Conservation (phyloP, 768 basidiomycete species). For the Russula virescens region DNA sequence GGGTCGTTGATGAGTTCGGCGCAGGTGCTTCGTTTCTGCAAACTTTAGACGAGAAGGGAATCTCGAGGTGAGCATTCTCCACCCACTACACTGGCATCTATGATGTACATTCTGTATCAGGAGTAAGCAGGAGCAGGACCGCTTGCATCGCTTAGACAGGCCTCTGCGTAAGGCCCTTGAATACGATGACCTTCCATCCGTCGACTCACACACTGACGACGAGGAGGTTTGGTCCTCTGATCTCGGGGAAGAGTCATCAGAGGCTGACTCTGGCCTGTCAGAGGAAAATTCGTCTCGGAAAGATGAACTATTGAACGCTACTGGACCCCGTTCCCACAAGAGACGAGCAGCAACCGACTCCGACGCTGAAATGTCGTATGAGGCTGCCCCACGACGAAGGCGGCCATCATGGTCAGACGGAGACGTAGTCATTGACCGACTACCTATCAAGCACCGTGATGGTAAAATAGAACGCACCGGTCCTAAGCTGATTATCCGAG, state of each 20-base stretch:
- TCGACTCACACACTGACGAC: constrained; percentile 62
- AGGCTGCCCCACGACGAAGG: constrained; percentile 51
- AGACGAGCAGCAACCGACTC: constrained; percentile 39
- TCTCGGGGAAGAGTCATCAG: constrained; percentile 31
- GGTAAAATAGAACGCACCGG: constrained; percentile 67
- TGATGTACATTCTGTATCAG: constrained; percentile 34
- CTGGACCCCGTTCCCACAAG: constrained; percentile 23
- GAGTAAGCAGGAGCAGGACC: constrained; percentile 79
- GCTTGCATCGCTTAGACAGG: constrained; percentile 62
- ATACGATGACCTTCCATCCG: constrained; percentile 59
- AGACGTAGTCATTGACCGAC: constrained; percentile 48
- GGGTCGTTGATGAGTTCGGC: constrained; percentile 60
- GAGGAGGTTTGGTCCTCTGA: constrained; percentile 48
- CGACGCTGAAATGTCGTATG: constrained; percentile 65
- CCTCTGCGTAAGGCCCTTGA: constrained; percentile 40
- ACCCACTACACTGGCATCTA: constrained; percentile 9
- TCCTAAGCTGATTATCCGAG: constrained; percentile 29
- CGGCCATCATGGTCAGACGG: constrained; percentile 41
- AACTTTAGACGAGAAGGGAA: constrained; percentile 68
- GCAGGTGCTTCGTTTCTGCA: constrained; percentile 60
- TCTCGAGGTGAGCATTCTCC: constrained; percentile 55
- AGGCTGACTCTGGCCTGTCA: constrained; percentile 26
- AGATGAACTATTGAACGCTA: constrained; percentile 26
- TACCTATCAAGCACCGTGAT: constrained; percentile 84
- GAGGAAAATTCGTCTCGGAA: constrained; percentile 30